Evolutionary conservation across 768 basidiomycete genomes (phyloP).

Genomic region (Kwoniella pini): DNA sequence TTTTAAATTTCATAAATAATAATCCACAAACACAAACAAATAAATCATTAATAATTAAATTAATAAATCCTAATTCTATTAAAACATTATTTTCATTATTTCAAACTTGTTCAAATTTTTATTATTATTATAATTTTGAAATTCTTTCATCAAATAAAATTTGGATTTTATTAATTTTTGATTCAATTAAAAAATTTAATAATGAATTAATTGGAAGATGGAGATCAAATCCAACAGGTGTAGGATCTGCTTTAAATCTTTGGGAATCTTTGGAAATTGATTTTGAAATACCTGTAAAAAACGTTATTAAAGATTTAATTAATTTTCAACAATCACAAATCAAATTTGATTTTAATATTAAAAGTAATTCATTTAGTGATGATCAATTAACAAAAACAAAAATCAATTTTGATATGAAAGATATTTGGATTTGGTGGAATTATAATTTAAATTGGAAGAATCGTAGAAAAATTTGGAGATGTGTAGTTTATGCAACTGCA

Average conservation of each 20-base stretch:
- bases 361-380: neutral
- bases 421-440: constrained; percentile 36
- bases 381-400: neutral
- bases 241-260: constrained; percentile 8
- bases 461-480: constrained; percentile 30
- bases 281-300: constrained; percentile 20
- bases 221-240: constrained; percentile 26
- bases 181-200: constrained; percentile 12
- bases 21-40: no score
- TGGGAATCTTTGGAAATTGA: constrained; percentile 17
- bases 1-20: no score
- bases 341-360: neutral
- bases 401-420: constrained; percentile 4
- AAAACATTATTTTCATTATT: neutral
- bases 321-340: neutral
- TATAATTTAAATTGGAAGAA: constrained; percentile 28
- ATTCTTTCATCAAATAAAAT: constrained; percentile 4
- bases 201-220: constrained; percentile 17
- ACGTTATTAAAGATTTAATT: neutral
- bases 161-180: constrained; percentile 19
- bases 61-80: no score
- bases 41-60: no score
- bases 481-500: constrained; percentile 30
- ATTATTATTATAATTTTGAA: neutral
- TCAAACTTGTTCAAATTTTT: neutral